phyloP scores from a whole-genome alignment of 75 land plant species.

The Selaginella moellendorffii region DNA sequence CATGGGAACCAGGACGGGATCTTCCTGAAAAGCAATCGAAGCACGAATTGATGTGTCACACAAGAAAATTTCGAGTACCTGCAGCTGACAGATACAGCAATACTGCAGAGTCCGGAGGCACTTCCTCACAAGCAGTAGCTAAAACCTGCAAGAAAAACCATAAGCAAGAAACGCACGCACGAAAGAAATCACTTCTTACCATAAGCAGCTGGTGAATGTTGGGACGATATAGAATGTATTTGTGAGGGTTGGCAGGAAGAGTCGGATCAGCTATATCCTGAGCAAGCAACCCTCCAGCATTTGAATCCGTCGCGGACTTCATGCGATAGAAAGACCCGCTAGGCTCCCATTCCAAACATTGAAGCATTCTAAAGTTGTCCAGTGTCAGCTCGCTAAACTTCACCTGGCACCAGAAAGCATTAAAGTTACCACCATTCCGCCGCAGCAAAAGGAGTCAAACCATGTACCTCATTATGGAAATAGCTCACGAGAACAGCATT shows the following conservation, averaged over 20 bases:
- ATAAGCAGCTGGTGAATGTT: slow-evolving; percentile 58
- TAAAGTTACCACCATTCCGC: too few species aligned
- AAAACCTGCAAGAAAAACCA: slow-evolving; percentile 35
- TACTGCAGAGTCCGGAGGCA: slow-evolving; percentile 53
- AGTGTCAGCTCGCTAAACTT: slow-evolving; percentile 86
- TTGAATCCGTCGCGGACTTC: slow-evolving; percentile 7
- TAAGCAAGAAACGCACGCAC: neutral
- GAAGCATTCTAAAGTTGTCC: slow-evolving; percentile 88
- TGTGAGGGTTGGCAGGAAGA: slow-evolving; percentile 81
- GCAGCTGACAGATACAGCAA: slow-evolving; percentile 67
- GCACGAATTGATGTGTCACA: neutral
- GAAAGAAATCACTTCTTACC: slow-evolving; percentile 23
- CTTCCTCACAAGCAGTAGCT: slow-evolving; percentile 76
- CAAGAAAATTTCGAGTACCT: slow-evolving; percentile 15
- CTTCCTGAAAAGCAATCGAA: neutral
- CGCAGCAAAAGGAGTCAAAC: too few species aligned
- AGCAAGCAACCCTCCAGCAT: too few species aligned
- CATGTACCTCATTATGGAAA: slow-evolving; percentile 86
- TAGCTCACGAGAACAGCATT: slow-evolving; percentile 76
- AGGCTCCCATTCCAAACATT: slow-evolving; percentile 95
- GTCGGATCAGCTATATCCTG: slow-evolving; percentile 65
- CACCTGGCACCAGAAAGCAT: slow-evolving; percentile 31
- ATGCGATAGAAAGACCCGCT: slow-evolving; percentile 60
- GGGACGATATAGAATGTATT: slow-evolving; percentile 76
- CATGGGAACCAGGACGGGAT: neutral